Conservation (phyloP, 495 filamentous ascomycete species). For the Tricharina praecox region DNA sequence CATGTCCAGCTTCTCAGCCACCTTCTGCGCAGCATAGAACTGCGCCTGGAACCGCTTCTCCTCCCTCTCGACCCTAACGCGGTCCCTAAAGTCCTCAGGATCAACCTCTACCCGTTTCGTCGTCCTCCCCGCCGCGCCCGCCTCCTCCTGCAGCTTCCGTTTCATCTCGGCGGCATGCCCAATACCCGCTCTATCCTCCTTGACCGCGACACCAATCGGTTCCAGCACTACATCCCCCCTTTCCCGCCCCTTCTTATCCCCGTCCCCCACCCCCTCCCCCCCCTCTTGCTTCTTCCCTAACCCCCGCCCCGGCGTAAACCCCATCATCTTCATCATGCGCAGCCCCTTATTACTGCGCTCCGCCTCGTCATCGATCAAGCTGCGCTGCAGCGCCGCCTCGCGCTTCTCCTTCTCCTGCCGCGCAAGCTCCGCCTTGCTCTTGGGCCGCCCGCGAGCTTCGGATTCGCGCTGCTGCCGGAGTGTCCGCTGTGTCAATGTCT, state of each 20-base stretch:
- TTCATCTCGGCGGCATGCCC: constrained; percentile 70
- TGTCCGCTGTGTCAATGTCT: constrained; percentile 42
- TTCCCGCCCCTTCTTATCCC: constrained; percentile 8
- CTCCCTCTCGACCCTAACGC: constrained; percentile 55
- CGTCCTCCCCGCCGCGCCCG: constrained; percentile 39
- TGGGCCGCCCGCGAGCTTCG: constrained; percentile 42
- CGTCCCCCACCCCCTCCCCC: constrained; percentile 6
- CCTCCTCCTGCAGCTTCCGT: constrained; percentile 54
- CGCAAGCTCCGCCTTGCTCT: constrained; percentile 69
- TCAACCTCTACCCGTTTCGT: constrained; percentile 39
- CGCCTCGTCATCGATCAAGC: constrained; percentile 41
- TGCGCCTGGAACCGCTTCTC: constrained; percentile 48
- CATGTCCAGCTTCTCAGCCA: constrained; percentile 41
- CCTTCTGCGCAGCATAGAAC: constrained; percentile 60
- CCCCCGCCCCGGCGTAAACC: constrained; percentile 56
- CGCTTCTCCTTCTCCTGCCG: constrained; percentile 50
- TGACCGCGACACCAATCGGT: constrained; percentile 51
- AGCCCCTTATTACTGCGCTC: constrained; percentile 56
- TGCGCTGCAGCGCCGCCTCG: constrained; percentile 54
- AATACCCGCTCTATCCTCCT: constrained; percentile 73
- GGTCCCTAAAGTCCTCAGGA: constrained; percentile 60
- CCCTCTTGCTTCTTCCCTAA: constrained; percentile 53
- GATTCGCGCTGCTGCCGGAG: constrained; percentile 37
- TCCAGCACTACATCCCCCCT: constrained; percentile 30
- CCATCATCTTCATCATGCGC: constrained; percentile 93